Evolutionary conservation across 2,329 filamentous ascomycete species (phyloP), one percentile per base, ranked within the genome.

Genomic region (Trichophaea hybrida): DNA sequence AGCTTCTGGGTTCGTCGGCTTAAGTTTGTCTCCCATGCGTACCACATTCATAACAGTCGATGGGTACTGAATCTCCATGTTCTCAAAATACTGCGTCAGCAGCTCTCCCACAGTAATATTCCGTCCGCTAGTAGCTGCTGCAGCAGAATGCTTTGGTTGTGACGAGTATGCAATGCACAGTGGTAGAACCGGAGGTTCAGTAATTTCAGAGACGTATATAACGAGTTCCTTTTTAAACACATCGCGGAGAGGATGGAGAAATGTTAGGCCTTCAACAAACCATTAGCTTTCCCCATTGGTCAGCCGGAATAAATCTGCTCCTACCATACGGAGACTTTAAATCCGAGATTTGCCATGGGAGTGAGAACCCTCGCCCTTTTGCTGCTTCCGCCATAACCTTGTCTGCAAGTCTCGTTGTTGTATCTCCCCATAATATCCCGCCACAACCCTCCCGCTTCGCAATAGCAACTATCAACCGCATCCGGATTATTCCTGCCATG

Each of bases 11-110:
- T 52, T 31, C 24, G 74, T 67, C 32, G 80, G 73, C 50, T 82
- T 76, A 44, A 97, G 77, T 73, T 94, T 95, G 55, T 82, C 84
- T n/a, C 86, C 84, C 37, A 91, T 98, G 63, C 88, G 82, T 4
- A 96, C 91, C 7, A 98, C 93, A 70, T 98, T 98, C 35, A 90
- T 85, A 66, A 98, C 90, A 59, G 97, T 88, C 58, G 86, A 88
- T 2, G 90, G 87, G 69, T 94, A 96, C 61, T 85, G 85, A 65
- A 82, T 80, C 70, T 95, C 90, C 13, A 95, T 88, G 44, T 82
- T 84, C 65, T 82, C 80, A 69, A 98, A 95, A 71, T 96, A 98
- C 59, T 88, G 83, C 60, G 78, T 75, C 84, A 97, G 90, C 57
- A 98, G 79, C 66, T 90, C 85, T 69, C 96, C 89, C 68, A 98